Percentiles rank a stretch among this genome's conserved stretches.
These are phyloP conservation scores for Candida tammaniensis DNA, from an alignment of 805 yeast genomes.

Conservation along the genomic window DNA sequence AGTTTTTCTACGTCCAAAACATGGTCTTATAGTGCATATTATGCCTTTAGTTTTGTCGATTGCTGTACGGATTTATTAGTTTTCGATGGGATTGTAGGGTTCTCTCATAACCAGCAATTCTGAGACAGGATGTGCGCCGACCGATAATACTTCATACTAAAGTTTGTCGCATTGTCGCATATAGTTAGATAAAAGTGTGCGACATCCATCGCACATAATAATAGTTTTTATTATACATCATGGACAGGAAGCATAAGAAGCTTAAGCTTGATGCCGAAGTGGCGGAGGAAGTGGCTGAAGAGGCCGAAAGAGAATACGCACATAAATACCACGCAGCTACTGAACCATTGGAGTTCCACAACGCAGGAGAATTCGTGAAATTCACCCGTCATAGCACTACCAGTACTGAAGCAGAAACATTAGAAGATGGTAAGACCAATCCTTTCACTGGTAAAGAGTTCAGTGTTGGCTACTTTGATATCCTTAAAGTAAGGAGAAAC, in stretches of 20 bases:
- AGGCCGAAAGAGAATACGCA: slow-evolving; percentile 54
- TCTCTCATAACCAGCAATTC: no score
- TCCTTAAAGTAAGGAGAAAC: slow-evolving; percentile 74
- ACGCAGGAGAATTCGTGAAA: slow-evolving; percentile 61
- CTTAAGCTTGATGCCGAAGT: slow-evolving; percentile 51
- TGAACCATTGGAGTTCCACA: slow-evolving; percentile 49
- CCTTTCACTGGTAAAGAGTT: slow-evolving; percentile 76
- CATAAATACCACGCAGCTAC: slow-evolving; percentile 46
- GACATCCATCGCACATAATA: no score
- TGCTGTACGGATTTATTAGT: no score
- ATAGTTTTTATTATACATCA: no score
- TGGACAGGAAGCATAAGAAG: slow-evolving; percentile 47
- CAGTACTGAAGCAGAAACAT: slow-evolving; percentile 53
- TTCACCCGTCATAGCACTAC: slow-evolving; percentile 63
- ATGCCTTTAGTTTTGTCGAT: no score
- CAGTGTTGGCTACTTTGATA: slow-evolving; percentile 68
- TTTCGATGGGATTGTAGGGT: no score
- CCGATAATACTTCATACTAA: no score
- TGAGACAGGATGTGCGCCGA: no score
- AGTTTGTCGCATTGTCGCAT: no score
- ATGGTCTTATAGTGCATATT: no score
- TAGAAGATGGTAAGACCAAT: slow-evolving; percentile 61
- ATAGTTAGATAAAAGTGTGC: background rate
- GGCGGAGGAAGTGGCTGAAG: slow-evolving; percentile 66
- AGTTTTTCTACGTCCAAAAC: no score